Evolutionary conservation across 306 rosid species (phyloP).

Genomic region (Ziziphus jujuba): DNA sequence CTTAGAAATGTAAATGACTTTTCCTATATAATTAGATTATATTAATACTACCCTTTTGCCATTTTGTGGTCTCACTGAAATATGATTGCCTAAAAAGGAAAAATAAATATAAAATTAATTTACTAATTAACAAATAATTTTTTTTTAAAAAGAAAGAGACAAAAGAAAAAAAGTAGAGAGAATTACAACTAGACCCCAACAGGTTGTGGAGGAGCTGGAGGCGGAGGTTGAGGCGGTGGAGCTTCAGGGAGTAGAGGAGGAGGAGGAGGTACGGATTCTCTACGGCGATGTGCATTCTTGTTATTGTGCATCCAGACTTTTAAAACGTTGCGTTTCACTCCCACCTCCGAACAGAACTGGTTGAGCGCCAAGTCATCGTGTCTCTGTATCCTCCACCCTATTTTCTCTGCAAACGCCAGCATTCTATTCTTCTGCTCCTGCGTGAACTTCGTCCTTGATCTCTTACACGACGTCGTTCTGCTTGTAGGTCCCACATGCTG

Average conservation of each 20-base stretch:
- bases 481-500: background rate
- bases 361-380: slow-evolving; percentile 72
- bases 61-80: too few relatives aligned
- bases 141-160: too few relatives aligned
- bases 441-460: slow-evolving; percentile 79
- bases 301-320: slow-evolving; percentile 99
- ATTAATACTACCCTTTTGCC: too few relatives aligned
- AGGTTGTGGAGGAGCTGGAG: background rate
- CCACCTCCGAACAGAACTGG: slow-evolving; percentile 74
- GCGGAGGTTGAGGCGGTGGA: background rate
- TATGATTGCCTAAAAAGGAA: too few relatives aligned
- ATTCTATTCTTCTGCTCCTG: slow-evolving; percentile 82
- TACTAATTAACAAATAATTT: too few relatives aligned
- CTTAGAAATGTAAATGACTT: too few relatives aligned
- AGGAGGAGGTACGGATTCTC: background rate
- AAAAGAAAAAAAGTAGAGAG: too few relatives aligned
- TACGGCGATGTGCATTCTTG: slow-evolving; percentile 46
- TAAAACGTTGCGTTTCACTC: slow-evolving; percentile 84
- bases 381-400: slow-evolving; percentile 92
- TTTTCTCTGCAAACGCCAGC: slow-evolving; percentile 72
- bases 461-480: slow-evolving; percentile 36
- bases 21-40: too few relatives aligned
- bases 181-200: slow-evolving; percentile 6
- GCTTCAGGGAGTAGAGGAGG: background rate
- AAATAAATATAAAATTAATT: too few relatives aligned